Conservation (phyloP, 768 basidiomycete species). For the Sarcodon sp. region DNA sequence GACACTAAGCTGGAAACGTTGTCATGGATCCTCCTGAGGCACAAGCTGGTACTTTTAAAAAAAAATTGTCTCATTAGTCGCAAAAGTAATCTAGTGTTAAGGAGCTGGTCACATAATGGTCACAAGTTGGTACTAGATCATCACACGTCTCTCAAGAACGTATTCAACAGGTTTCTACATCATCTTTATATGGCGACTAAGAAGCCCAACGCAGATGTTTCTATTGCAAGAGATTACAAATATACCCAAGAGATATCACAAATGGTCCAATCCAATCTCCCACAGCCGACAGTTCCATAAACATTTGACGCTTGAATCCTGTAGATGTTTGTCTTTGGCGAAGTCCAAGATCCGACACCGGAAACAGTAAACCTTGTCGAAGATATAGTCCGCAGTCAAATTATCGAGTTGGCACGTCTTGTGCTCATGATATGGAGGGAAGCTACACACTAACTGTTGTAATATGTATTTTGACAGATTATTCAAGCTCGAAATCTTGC, state of each 20-base stretch:
- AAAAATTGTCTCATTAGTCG: too few relatives aligned
- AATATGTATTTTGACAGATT: slow-evolving; percentile 35
- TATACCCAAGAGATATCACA: slow-evolving; percentile 89
- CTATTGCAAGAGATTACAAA: slow-evolving; percentile 51
- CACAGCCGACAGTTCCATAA: neutral
- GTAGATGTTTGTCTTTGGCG: slow-evolving; percentile 96
- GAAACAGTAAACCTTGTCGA: slow-evolving; percentile 93
- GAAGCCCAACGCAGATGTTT: too few relatives aligned
- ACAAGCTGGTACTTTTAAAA: too few relatives aligned
- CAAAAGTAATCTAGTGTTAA: too few relatives aligned
- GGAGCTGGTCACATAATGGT: too few relatives aligned
- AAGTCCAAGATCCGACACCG: slow-evolving; percentile 78
- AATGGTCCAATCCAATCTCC: slow-evolving; percentile 43
- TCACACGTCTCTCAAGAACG: too few relatives aligned
- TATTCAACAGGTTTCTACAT: too few relatives aligned
- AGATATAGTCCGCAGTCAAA: slow-evolving; percentile 82
- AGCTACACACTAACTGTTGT: neutral
- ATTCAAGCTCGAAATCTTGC: slow-evolving; percentile 82
- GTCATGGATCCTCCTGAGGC: too few relatives aligned
- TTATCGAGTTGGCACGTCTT: slow-evolving; percentile 68
- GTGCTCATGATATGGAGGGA: neutral
- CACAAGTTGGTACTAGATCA: too few relatives aligned
- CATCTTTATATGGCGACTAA: too few relatives aligned
- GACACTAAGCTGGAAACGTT: too few relatives aligned
- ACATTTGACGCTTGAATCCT: neutral